A percentile compares a stretch with the other conserved stretches of the same genome.
Evolutionary conservation across 495 filamentous ascomycete genomes (phyloP).

Genomic region (Sabuloglossum arenarium): DNA sequence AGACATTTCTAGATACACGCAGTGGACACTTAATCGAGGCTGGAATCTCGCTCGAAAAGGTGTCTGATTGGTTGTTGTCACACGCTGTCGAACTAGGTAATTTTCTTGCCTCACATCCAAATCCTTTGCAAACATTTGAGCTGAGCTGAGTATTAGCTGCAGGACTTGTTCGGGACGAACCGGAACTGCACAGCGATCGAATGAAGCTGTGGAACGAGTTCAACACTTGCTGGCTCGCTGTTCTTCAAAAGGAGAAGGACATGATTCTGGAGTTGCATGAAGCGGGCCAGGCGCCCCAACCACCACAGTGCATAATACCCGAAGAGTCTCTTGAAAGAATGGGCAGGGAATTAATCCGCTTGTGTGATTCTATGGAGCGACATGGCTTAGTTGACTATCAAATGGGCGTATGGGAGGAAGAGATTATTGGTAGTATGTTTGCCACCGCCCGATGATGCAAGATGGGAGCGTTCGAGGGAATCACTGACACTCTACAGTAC

Average conservation of each 20-base stretch:
- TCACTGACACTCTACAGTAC: background rate
- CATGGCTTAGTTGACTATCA: conserved; percentile 92
- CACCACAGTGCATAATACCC: conserved; percentile 42
- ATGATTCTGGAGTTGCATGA: conserved; percentile 37
- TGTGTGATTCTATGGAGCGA: conserved; percentile 72
- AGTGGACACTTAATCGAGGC: conserved; percentile 55
- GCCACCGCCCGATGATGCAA: background rate
- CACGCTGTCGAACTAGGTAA: conserved; percentile 71
- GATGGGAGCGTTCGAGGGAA: background rate
- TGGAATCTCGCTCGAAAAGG: conserved; percentile 45
- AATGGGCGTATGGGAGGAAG: conserved; percentile 90
- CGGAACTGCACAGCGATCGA: conserved; percentile 42
- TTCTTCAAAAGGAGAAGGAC: conserved; percentile 76
- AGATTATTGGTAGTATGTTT: conserved; percentile 66
- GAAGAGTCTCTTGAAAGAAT: conserved; percentile 52
- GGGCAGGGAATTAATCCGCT: conserved; percentile 56
- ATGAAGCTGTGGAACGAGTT: conserved; percentile 84
- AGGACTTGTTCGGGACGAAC: conserved; percentile 61
- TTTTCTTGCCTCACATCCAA: conserved; percentile 18
- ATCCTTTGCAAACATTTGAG: background rate
- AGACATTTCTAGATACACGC: conserved; percentile 54
- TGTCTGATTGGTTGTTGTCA: conserved; percentile 71
- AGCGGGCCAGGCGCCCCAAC: conserved; percentile 33
- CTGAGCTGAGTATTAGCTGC: conserved; percentile 11
- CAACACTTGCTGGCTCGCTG: conserved; percentile 79